Conservation (phyloP, 2,329 filamentous ascomycete genomes). For the Exophiala mesophila region DNA sequence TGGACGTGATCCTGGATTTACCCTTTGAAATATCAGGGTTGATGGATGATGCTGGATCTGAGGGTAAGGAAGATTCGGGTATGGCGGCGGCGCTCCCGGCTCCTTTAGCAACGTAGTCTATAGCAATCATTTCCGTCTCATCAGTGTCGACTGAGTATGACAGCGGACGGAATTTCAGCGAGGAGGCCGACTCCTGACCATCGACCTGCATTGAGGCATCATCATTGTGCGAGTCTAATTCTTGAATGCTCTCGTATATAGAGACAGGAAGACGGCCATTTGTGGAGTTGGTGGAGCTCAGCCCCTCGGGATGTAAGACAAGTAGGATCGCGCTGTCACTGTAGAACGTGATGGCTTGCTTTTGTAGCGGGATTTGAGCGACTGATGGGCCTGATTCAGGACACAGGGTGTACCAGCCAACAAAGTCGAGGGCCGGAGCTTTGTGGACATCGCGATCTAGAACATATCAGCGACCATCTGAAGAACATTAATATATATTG, state of each 20-base stretch:
- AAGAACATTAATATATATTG: too few species aligned
- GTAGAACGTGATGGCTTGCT: conserved; percentile 61
- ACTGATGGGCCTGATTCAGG: conserved; percentile 65
- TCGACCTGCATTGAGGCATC: conserved; percentile 63
- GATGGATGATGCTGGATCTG: conserved; percentile 17
- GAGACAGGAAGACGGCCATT: conserved; percentile 83
- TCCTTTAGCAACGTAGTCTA: conserved; percentile 85
- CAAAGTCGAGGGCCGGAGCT: conserved; percentile 72
- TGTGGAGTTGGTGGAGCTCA: conserved; percentile 47
- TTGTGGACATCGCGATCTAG: conserved; percentile 86
- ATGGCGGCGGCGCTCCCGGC: conserved; percentile 68
- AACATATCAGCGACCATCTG: conserved; percentile 15
- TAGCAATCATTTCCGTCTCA: conserved; percentile 95
- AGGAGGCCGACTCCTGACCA: conserved; percentile 51
- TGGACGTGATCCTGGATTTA: conserved; percentile 6
- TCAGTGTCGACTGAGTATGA: conserved; percentile 87
- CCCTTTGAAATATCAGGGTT: conserved; percentile 30
- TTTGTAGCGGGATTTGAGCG: conserved; percentile 67
- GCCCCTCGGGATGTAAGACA: conserved; percentile 69
- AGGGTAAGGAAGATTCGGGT: conserved; percentile 13
- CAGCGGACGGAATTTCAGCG: conserved; percentile 73
- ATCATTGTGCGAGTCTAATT: conserved; percentile 59
- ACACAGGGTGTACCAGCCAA: conserved; percentile 86
- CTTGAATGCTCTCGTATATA: conserved; percentile 80
- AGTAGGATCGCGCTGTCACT: conserved; percentile 84